Percentiles rank a stretch among this genome's conserved stretches.
Conservation (phyloP, 2,329 filamentous ascomycete genomes). For the Sporothrix globosa region DNA sequence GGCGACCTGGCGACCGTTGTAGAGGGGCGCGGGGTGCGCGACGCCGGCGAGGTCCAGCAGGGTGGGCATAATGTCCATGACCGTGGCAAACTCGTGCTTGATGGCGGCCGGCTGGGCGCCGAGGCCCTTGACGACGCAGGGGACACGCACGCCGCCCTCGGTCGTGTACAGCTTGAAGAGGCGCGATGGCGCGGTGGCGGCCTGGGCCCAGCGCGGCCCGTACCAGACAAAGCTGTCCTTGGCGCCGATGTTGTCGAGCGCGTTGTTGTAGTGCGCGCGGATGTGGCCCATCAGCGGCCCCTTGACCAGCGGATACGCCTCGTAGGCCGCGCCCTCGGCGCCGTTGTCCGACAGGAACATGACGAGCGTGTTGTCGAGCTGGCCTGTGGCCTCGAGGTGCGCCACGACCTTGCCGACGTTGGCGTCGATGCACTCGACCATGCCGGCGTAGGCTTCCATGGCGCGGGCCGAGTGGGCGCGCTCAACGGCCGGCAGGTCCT, state of each 20-base stretch:
- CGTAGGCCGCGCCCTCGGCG: conserved; percentile 32
- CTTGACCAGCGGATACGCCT: conserved; percentile 35
- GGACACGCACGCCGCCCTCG: conserved; percentile 57
- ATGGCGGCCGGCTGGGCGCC: conserved; percentile 44
- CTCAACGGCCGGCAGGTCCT: conserved; percentile 51
- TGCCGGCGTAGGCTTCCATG: conserved; percentile 66
- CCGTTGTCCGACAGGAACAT: conserved; percentile 34
- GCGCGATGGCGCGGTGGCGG: conserved; percentile 41
- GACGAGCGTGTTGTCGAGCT: conserved; percentile 60
- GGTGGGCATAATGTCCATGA: conserved; percentile 57
- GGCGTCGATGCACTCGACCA: conserved; percentile 65
- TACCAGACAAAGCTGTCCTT: conserved; percentile 61
- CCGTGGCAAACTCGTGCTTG: conserved; percentile 53
- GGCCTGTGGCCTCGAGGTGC: conserved; percentile 58
- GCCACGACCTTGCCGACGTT: conserved; percentile 64
- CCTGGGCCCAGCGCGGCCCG: conserved; percentile 56
- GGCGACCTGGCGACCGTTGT: conserved; percentile 44
- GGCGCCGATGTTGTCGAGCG: conserved; percentile 58
- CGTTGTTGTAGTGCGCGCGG: conserved; percentile 60
- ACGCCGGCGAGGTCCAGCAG: conserved; percentile 54
- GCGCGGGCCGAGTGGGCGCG: conserved; percentile 53
- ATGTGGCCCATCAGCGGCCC: conserved; percentile 38
- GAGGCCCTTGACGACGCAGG: conserved; percentile 49
- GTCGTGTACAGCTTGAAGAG: conserved; percentile 47
- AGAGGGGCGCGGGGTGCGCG: conserved; percentile 55